Conservation (phyloP, 2,329 filamentous ascomycete species). For the Penicillium sp. region DNA sequence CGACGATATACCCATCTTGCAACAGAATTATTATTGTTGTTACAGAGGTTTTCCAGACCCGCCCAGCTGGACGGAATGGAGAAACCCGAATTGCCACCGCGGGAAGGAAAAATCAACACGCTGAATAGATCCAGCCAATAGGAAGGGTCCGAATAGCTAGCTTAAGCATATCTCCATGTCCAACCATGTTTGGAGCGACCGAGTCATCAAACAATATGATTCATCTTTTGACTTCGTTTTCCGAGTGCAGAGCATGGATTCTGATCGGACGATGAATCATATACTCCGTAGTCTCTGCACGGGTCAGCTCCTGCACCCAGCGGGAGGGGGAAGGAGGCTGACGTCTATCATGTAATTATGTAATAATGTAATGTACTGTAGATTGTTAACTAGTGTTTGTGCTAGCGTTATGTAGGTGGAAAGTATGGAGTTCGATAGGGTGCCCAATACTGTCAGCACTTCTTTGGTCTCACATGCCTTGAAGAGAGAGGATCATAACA, state of each 20-base stretch:
- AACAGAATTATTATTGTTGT: background rate
- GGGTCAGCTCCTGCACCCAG: conserved; percentile 17
- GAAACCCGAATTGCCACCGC: conserved; percentile 30
- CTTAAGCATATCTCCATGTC: background rate
- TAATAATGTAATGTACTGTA: background rate
- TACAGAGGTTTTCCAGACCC: background rate
- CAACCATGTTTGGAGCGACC: background rate
- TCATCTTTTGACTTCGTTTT: conserved; percentile 22
- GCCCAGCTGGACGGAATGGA: conserved; percentile 21
- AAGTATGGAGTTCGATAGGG: background rate
- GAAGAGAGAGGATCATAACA: background rate
- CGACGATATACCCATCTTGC: background rate
- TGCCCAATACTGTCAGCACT: background rate
- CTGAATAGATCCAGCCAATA: conserved; percentile 26
- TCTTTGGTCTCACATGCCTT: background rate
- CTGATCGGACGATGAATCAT: conserved; percentile 29
- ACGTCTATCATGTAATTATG: background rate
- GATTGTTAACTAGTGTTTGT: background rate
- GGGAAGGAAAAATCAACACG: conserved; percentile 18
- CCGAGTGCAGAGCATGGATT: conserved; percentile 14
- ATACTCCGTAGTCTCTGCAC: conserved; percentile 16
- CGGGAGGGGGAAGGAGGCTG: background rate
- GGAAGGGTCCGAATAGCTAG: conserved; percentile 2
- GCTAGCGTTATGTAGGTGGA: background rate
- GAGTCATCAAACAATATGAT: conserved; percentile 30